phyloP scores from a whole-genome alignment of 805 yeast genomes.

The Saccharomycopsis fermentans region DNA sequence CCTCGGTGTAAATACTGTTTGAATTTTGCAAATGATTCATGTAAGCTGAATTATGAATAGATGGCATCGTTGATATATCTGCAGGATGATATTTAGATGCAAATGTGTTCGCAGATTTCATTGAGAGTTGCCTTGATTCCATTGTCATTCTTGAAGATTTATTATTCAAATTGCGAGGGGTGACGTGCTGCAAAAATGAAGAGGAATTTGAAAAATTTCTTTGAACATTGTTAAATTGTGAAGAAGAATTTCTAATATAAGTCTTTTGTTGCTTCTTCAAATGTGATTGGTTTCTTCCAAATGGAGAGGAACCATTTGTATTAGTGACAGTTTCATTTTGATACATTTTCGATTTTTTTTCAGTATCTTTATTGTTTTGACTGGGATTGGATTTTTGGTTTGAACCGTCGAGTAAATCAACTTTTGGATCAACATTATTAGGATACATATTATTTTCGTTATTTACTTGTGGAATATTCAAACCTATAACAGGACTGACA shows the following conservation, averaged over 20 bases:
- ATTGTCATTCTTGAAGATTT: neutral
- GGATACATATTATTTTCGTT: no score
- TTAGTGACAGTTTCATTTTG: no score
- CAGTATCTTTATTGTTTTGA: no score
- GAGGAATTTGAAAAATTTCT: neutral
- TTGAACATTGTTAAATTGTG: neutral
- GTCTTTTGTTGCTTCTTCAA: neutral
- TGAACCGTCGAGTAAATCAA: no score
- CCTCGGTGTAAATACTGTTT: constrained; percentile 7
- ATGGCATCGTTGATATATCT: neutral
- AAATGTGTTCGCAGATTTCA: neutral
- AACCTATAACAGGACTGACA: neutral
- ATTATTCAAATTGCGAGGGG: neutral
- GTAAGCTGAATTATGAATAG: neutral
- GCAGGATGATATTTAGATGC: neutral
- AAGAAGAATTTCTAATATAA: neutral
- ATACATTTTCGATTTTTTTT: no score
- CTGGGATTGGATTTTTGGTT: no score
- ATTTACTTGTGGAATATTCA: neutral
- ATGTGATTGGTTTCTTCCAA: neutral
- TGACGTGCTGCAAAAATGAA: neutral
- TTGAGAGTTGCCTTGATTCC: neutral
- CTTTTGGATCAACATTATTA: no score
- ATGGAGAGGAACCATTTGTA: neutral
- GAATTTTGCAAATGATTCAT: constrained; percentile 3